phyloP scores from a whole-genome alignment of 441 rosid genomes.

The Erysimum pusillum region DNA sequence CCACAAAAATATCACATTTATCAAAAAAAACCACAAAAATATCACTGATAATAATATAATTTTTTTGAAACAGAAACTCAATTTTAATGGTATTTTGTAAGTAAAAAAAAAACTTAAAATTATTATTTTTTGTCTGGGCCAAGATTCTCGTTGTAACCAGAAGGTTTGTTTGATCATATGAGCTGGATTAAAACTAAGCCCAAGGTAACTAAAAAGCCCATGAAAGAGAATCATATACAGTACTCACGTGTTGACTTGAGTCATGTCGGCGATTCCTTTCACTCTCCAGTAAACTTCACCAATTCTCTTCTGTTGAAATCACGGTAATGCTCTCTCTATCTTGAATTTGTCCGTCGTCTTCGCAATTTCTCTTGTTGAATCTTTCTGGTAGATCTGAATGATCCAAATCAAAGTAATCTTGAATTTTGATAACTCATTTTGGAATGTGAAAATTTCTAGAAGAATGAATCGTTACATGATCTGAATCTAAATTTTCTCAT shows the following conservation, averaged over 20 bases:
- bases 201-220: not conserved
- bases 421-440: too few relatives aligned
- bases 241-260: not conserved
- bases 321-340: not conserved
- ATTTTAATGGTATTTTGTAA: too few relatives aligned
- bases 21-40: too few relatives aligned
- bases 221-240: not conserved
- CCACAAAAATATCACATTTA: too few relatives aligned
- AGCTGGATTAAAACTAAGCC: not conserved
- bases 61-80: too few relatives aligned
- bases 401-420: not conserved
- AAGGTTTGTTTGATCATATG: not conserved
- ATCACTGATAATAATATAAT: too few relatives aligned
- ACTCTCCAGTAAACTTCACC: not conserved
- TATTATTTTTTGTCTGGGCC: too few relatives aligned
- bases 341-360: too few relatives aligned
- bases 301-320: not conserved
- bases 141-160: too few relatives aligned
- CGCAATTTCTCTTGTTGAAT: not conserved
- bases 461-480: slow-evolving; percentile 7
- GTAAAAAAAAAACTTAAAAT: too few relatives aligned
- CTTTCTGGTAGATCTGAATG: not conserved
- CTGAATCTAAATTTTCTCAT: slow-evolving; percentile 8
- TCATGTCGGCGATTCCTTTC: not conserved
- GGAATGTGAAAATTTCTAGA: not conserved